These are phyloP conservation scores for Termitomyces sp. DNA, from an alignment of 768 basidiomycete genomes.

Conservation along the genomic window DNA sequence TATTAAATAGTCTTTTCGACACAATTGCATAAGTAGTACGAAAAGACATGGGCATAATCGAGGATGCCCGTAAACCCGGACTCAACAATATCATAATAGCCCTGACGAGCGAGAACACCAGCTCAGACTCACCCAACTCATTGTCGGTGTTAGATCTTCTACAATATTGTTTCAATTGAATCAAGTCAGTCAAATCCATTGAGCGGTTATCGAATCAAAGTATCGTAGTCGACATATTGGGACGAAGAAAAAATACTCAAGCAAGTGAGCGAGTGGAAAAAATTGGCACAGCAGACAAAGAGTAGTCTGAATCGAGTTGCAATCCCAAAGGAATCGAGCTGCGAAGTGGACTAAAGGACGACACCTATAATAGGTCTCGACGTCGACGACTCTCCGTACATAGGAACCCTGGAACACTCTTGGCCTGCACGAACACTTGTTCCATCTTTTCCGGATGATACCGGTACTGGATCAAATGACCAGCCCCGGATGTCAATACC, in stretches of 20 bases:
- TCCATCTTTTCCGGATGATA: too few species aligned
- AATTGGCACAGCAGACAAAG: slow-evolving; percentile 26
- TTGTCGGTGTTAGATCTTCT: too few species aligned
- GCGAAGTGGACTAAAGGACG: slow-evolving; percentile 66
- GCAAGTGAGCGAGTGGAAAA: neutral
- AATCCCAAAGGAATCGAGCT: slow-evolving; percentile 30
- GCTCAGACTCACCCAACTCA: too few species aligned
- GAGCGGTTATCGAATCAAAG: neutral
- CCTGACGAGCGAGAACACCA: too few species aligned
- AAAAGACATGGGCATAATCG: too few species aligned
- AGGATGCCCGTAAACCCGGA: too few species aligned
- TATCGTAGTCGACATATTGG: neutral
- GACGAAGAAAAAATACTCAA: neutral
- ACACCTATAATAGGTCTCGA: slow-evolving; percentile 5
- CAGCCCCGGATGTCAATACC: neutral
- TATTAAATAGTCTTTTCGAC: too few species aligned
- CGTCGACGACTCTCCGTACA: slow-evolving; percentile 6
- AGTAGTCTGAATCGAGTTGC: slow-evolving; percentile 44
- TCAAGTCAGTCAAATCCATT: too few species aligned
- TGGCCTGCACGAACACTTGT: neutral
- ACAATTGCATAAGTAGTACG: too few species aligned
- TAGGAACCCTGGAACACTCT: neutral
- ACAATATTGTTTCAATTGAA: too few species aligned
- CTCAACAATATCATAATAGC: too few species aligned
- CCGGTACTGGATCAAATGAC: neutral